Evolutionary conservation across 2,329 filamentous ascomycete genomes (phyloP).

Genomic region (Fusarium aywerte): DNA sequence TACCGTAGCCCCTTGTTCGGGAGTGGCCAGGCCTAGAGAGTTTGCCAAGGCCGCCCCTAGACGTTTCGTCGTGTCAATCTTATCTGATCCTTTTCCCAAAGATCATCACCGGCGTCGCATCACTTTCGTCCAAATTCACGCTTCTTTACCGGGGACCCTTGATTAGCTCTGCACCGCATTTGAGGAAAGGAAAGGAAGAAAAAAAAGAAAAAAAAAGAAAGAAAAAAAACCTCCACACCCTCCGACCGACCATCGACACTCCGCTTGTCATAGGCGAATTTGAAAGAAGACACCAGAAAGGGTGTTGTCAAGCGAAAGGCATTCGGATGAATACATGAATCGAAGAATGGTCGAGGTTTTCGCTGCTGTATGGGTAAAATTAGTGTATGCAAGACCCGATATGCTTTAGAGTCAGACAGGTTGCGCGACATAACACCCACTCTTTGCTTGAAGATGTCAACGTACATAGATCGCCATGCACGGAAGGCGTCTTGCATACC

Average conservation of each 20-base stretch:
- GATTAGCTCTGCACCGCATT: constrained; percentile 14
- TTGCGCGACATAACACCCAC: neutral
- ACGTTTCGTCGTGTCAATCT: constrained; percentile 30
- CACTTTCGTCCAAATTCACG: constrained; percentile 17
- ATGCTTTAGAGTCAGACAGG: neutral
- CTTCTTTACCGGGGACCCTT: constrained; percentile 24
- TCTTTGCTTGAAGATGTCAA: constrained; percentile 5
- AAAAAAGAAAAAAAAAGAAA: no score
- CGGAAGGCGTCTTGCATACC: neutral
- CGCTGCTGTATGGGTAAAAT: neutral
- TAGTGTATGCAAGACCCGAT: neutral
- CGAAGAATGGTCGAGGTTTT: neutral
- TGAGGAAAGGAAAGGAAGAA: no score
- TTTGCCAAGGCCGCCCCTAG: constrained; percentile 13
- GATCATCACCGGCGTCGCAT: constrained; percentile 56
- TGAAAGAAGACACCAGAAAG: neutral
- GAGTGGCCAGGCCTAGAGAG: constrained; percentile 14
- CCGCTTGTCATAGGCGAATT: constrained; percentile 25
- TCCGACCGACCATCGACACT: constrained; percentile 23
- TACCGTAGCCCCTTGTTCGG: constrained; percentile 7
- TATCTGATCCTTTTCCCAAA: constrained; percentile 45
- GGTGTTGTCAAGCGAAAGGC: neutral
- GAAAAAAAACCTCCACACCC: constrained; percentile 33
- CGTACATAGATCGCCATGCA: constrained; percentile 11
- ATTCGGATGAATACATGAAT: neutral